Evolutionary conservation across 352 stramenopile species (phyloP).

Genomic region (Paralagenidium karlingii): DNA sequence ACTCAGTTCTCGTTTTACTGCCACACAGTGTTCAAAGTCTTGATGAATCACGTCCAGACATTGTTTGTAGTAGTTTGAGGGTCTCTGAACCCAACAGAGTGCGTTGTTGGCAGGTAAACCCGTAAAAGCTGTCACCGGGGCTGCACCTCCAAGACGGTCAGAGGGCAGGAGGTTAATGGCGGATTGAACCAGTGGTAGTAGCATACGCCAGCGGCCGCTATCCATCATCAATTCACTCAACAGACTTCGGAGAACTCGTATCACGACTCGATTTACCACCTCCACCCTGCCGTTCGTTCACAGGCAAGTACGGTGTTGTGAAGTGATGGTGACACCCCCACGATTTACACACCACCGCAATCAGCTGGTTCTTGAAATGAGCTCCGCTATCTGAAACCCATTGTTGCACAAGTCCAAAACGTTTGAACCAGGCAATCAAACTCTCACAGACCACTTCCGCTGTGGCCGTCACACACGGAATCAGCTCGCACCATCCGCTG

Average conservation of each 20-base stretch:
- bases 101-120: slow-evolving; percentile 2
- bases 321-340: background rate
- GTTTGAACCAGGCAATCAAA: background rate
- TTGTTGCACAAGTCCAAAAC: background rate
- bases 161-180: slow-evolving; percentile 10
- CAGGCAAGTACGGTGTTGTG: background rate
- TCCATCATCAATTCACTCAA: background rate
- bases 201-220: background rate
- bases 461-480: background rate
- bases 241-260: background rate
- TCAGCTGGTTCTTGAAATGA: background rate
- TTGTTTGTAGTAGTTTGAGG: too few relatives aligned
- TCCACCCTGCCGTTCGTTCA: background rate
- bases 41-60: background rate
- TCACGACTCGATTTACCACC: background rate
- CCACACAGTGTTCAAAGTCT: background rate
- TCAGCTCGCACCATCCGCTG: slow-evolving; percentile 11
- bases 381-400: background rate
- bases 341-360: background rate
- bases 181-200: background rate
- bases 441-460: background rate
- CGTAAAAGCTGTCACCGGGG: slow-evolving; percentile 14
- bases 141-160: slow-evolving; percentile 7
- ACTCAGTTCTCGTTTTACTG: background rate
- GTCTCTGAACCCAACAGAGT: too few relatives aligned